Base-by-base conservation (phyloP, 257 asterid species). In the Ophiorrhiza pumila region DNA sequence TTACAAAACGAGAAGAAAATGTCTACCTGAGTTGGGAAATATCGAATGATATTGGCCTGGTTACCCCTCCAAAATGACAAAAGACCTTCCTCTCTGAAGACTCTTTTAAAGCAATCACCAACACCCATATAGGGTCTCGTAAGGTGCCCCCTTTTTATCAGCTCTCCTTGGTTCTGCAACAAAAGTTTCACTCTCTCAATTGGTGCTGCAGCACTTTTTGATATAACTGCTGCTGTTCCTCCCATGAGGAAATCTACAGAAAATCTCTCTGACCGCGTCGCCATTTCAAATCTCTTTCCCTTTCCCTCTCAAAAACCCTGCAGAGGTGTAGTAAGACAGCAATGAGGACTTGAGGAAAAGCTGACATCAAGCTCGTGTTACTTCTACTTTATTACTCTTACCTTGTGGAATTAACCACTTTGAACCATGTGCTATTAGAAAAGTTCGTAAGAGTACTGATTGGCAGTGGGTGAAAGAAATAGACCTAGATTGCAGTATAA, bases 151-250 rank as follows among this genome's bases (percentile, higher is more conserved):
- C 89, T 84, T 84, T 90, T 92, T 72, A 87, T 74, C 71, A 95
- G 74, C 87, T 95, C 98, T 65, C 96, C 98, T 76, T 95, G 99
- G 76, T 92, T 95, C 85, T 95, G 99, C 88, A 95, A 83, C 84
- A 95, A 80, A 73, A 95, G 98, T 82, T 95, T 95, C 85, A 89
- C 99, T 81, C 98, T 86, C 85, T 95, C 99, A 63, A 95, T 92
- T 37, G 99, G 99, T 4, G 99, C 98, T 23, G 98, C 96, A 47
- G 87, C 88, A 79, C 91, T 86, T 82, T 92, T 95, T 41, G 97
- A 86, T n/a, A 85, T 65, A 73, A 88, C 67, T 37, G 96, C 98
- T 58, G 96, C 95, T 18, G 88, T 72, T 70, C 97, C 98, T 59
- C 89, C 98, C 87, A 93, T 89, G 29, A 90, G 37, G 67, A 93